These are phyloP conservation scores for Fusarium vanettenii DNA, from an alignment of 2,329 filamentous ascomycete species.

Conservation along the genomic window DNA sequence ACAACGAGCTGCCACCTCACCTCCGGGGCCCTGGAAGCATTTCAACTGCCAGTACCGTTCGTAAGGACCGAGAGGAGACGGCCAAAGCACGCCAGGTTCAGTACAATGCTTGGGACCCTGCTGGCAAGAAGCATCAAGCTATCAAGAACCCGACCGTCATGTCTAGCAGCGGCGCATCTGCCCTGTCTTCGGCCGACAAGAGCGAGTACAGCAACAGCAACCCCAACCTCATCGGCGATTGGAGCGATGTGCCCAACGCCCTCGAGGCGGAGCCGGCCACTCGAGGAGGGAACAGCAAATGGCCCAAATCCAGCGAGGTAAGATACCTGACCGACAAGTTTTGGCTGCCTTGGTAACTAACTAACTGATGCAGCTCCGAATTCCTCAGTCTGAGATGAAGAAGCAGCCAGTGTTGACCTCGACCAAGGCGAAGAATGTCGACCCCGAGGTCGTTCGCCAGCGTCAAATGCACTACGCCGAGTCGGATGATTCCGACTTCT, in stretches of 20 bases:
- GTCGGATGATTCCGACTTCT: constrained; percentile 38
- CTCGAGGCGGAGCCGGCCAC: neutral
- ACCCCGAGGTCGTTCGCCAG: constrained; percentile 31
- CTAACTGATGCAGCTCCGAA: constrained; percentile 21
- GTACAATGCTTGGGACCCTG: constrained; percentile 49
- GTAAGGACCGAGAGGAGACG: constrained; percentile 18
- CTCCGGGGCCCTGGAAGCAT: constrained; percentile 16
- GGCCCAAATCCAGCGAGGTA: constrained; percentile 41
- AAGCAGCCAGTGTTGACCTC: constrained; percentile 23
- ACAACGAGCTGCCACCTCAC: constrained; percentile 13
- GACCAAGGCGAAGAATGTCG: constrained; percentile 10
- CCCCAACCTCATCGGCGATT: constrained; percentile 25
- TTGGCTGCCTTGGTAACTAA: neutral
- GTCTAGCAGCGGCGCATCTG: constrained; percentile 27
- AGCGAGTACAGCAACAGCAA: neutral
- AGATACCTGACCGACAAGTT: neutral
- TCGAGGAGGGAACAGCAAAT: constrained; percentile 30
- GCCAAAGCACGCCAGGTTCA: constrained; percentile 1
- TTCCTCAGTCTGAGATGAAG: constrained; percentile 31
- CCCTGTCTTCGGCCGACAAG: constrained; percentile 9
- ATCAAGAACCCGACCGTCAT: constrained; percentile 40
- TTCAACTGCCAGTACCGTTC: constrained; percentile 48
- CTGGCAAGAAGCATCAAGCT: constrained; percentile 35
- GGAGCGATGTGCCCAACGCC: constrained; percentile 1
- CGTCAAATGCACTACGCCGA: constrained; percentile 35